phyloP scores from a whole-genome alignment of 2,329 filamentous ascomycete species.

The Fusarium praegraminearum region DNA sequence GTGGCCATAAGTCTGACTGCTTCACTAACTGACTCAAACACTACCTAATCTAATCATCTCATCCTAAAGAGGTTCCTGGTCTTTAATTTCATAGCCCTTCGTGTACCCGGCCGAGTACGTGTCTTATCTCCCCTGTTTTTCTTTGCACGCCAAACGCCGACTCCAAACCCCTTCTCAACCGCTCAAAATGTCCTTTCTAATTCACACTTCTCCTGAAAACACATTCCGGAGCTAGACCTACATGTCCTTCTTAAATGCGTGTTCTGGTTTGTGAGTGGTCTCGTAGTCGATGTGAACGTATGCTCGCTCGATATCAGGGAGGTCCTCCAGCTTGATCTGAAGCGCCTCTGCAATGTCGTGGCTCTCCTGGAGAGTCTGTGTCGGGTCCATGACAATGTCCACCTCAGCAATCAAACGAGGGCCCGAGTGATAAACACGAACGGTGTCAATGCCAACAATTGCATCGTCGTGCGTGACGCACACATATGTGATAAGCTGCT shows the following conservation, averaged over 20 bases:
- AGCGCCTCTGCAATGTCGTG: slow-evolving; percentile 95
- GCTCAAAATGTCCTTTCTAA: slow-evolving; percentile 13
- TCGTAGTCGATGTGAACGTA: slow-evolving; percentile 99
- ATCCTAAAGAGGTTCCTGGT: slow-evolving; percentile 8
- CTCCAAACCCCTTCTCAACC: slow-evolving; percentile 9
- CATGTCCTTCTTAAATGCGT: slow-evolving; percentile 71
- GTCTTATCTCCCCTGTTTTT: slow-evolving; percentile 28
- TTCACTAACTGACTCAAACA: neutral
- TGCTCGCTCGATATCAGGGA: slow-evolving; percentile 91
- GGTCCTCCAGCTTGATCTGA: slow-evolving; percentile 91
- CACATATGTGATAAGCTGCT: slow-evolving; percentile 92
- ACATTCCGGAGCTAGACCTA: slow-evolving; percentile 47
- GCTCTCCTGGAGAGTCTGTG: slow-evolving; percentile 77
- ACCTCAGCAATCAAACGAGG: slow-evolving; percentile 93
- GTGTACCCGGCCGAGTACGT: slow-evolving; percentile 7
- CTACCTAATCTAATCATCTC: neutral
- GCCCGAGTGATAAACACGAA: slow-evolving; percentile 91
- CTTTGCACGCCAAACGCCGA: slow-evolving; percentile 4
- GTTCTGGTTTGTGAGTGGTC: slow-evolving; percentile 94
- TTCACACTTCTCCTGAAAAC: slow-evolving; percentile 13
- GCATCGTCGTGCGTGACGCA: slow-evolving; percentile 89
- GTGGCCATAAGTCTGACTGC: neutral
- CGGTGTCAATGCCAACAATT: slow-evolving; percentile 91
- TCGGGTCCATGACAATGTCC: slow-evolving; percentile 91
- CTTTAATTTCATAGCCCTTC: neutral